Percentiles rank a stretch among this genome's conserved stretches.
phyloP scores from a whole-genome alignment of 2,329 filamentous ascomycete genomes.

The Ceratocystis colombiana region DNA sequence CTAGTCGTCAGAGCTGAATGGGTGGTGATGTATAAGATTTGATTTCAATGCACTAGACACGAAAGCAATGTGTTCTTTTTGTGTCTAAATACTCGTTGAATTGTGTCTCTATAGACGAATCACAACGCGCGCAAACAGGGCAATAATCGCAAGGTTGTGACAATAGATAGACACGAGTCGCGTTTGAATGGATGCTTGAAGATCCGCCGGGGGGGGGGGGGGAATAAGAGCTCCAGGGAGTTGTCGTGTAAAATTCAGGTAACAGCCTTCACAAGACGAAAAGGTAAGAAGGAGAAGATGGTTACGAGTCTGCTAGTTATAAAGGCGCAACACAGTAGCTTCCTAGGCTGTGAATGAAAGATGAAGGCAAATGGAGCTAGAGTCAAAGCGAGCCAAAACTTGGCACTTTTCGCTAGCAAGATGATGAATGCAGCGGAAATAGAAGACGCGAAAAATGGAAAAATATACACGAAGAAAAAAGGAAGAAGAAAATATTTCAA shows the following conservation, averaged over 20 bases:
- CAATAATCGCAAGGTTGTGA: slow-evolving; percentile 8
- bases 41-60: not conserved
- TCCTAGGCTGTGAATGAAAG: not conserved
- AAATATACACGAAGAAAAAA: slow-evolving; percentile 1
- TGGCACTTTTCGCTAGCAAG: slow-evolving; percentile 7
- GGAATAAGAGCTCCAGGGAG: not conserved
- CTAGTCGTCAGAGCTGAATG: not conserved
- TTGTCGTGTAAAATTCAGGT: slow-evolving; percentile 1
- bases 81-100: not conserved
- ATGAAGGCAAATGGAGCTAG: not conserved
- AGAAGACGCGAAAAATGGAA: slow-evolving; percentile 23
- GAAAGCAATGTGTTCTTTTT: not conserved
- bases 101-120: not conserved
- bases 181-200: not conserved
- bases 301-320: not conserved
- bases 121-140: slow-evolving; percentile 7
- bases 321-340: not conserved
- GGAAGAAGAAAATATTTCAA: not conserved
- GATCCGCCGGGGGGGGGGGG: not conserved
- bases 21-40: not conserved
- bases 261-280: not conserved
- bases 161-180: slow-evolving; percentile 1
- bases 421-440: slow-evolving; percentile 20
- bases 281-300: not conserved
- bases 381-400: not conserved